A percentile compares a stretch with the other conserved stretches of the same genome.
These are phyloP conservation scores for Asterochloris erici DNA, from an alignment of 139 green algal species.

Conservation along the genomic window DNA sequence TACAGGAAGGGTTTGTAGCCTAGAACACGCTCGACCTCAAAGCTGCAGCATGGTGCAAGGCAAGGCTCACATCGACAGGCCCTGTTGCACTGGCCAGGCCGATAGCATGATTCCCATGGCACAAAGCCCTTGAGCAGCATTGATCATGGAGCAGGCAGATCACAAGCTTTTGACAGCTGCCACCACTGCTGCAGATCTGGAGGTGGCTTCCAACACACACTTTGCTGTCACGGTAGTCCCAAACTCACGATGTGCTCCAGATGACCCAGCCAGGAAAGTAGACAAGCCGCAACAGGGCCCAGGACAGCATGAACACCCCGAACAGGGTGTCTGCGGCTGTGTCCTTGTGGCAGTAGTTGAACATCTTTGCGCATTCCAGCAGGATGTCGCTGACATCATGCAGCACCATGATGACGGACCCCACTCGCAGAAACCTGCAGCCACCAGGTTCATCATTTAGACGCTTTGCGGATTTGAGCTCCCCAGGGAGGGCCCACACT, in stretches of 20 bases:
- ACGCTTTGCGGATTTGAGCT: too few relatives aligned
- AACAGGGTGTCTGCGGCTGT: slow-evolving; percentile 36
- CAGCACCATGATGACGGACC: slow-evolving; percentile 75
- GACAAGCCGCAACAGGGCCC: slow-evolving; percentile 52
- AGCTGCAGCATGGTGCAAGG: slow-evolving; percentile 13
- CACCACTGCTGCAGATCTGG: too few relatives aligned
- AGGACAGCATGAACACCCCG: slow-evolving; percentile 51
- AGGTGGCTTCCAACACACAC: too few relatives aligned
- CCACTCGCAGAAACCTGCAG: slow-evolving; percentile 62
- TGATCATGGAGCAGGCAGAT: too few relatives aligned
- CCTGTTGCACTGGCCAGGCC: too few relatives aligned
- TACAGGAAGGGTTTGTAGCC: slow-evolving; percentile 33
- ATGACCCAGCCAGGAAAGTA: slow-evolving; percentile 58
- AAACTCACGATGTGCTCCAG: slow-evolving; percentile 30
- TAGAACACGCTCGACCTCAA: slow-evolving; percentile 29
- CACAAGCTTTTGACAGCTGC: too few relatives aligned
- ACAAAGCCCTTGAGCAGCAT: too few relatives aligned
- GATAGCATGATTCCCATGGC: too few relatives aligned
- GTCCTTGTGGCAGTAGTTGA: slow-evolving; percentile 57
- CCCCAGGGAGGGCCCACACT: too few relatives aligned
- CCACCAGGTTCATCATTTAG: not conserved
- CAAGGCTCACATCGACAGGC: not conserved
- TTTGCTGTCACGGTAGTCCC: too few relatives aligned
- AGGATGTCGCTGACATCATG: slow-evolving; percentile 79
- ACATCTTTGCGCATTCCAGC: slow-evolving; percentile 72